These are phyloP conservation scores for Agaricus sinodeliciosus DNA, from an alignment of 768 basidiomycete species.

Conservation along the genomic window DNA sequence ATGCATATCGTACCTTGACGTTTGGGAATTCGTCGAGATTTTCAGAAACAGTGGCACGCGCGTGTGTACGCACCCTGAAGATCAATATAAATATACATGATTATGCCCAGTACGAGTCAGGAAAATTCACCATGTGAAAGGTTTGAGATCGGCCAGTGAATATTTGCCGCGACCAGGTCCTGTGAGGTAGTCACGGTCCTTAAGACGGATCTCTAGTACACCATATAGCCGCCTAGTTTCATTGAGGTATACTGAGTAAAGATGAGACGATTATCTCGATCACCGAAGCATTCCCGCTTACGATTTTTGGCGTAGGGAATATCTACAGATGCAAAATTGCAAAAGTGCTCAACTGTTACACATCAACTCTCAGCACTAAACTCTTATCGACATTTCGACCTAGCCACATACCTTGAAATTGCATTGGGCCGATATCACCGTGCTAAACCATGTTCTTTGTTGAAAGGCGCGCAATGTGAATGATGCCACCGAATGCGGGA, in stretches of 20 bases:
- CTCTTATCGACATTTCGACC: background rate
- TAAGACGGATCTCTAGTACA: slow-evolving; percentile 75
- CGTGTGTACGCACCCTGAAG: slow-evolving; percentile 47
- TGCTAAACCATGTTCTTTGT: slow-evolving; percentile 37
- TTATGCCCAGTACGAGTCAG: background rate
- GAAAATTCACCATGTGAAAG: slow-evolving; percentile 47
- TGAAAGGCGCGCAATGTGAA: background rate
- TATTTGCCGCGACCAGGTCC: slow-evolving; percentile 67
- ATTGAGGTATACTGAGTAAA: slow-evolving; percentile 54
- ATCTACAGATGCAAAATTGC: slow-evolving; percentile 52
- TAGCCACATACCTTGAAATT: slow-evolving; percentile 47
- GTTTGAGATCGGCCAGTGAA: slow-evolving; percentile 70
- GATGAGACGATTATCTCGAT: background rate
- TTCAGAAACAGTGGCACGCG: slow-evolving; percentile 39
- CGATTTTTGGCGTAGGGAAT: slow-evolving; percentile 65
- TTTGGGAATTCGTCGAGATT: slow-evolving; percentile 58
- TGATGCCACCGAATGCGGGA: background rate
- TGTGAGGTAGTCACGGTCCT: slow-evolving; percentile 71
- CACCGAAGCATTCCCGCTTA: slow-evolving; percentile 23
- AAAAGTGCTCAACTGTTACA: slow-evolving; percentile 61
- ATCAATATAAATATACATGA: background rate
- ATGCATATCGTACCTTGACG: slow-evolving; percentile 37
- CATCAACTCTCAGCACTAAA: background rate
- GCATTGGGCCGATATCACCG: slow-evolving; percentile 84
- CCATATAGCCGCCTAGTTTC: slow-evolving; percentile 80